Conservation (phyloP, 148 eudicot species). For the Oxyria digyna region DNA sequence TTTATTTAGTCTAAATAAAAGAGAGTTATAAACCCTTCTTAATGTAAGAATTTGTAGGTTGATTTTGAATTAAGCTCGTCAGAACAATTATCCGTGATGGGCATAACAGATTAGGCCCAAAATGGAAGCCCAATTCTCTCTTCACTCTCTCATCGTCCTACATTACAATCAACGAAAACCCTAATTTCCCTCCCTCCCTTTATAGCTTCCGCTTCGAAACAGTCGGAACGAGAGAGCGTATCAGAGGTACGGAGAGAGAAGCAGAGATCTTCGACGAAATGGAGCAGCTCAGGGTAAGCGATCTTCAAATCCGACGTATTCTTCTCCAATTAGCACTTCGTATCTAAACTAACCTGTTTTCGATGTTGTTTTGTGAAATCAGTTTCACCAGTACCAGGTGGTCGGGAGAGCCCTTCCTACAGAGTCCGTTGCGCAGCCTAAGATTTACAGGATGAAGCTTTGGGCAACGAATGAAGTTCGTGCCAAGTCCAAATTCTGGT, state of each 20-base stretch:
- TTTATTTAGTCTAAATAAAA: too few species aligned
- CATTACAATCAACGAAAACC: not conserved
- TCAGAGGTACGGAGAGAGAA: not conserved
- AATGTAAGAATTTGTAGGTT: too few species aligned
- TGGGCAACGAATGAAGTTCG: slow-evolving; percentile 95
- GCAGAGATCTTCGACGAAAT: not conserved
- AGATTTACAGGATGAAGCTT: slow-evolving; percentile 89
- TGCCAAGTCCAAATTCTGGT: slow-evolving; percentile 93
- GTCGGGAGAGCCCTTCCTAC: slow-evolving; percentile 81
- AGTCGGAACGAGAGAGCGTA: not conserved
- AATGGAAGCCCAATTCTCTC: not conserved
- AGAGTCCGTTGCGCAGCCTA: slow-evolving; percentile 59
- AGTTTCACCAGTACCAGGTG: slow-evolving; percentile 88
- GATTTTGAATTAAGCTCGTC: too few species aligned
- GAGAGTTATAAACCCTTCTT: too few species aligned
- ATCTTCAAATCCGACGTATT: not conserved
- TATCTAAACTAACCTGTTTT: not conserved
- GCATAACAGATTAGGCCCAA: not conserved
- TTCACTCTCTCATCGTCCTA: not conserved
- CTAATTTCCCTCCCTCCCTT: slow-evolving; percentile 1
- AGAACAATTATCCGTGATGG: not conserved
- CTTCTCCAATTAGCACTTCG: not conserved
- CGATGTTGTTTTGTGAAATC: not conserved
- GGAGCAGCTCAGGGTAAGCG: slow-evolving; percentile 1
- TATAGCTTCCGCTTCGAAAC: not conserved